Conservation (phyloP, 164 flowering plant species). For the Brasenia schreberi region DNA sequence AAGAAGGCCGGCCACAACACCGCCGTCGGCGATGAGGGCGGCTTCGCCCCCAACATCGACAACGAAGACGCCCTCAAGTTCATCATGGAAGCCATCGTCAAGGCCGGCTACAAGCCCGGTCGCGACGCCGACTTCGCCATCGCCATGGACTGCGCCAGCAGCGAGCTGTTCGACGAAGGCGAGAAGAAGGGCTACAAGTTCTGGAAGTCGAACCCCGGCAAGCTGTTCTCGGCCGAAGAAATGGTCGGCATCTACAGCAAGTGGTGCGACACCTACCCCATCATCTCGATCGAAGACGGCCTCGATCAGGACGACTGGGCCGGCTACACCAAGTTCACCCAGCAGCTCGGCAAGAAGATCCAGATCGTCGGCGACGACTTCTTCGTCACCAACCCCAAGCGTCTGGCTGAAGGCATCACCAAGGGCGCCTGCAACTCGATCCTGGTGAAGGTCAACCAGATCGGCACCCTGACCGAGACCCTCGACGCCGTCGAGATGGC, state of each 20-base stretch:
- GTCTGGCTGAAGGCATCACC: not conserved
- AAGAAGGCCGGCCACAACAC: not conserved
- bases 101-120: constrained; percentile 1
- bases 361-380: constrained; percentile 1
- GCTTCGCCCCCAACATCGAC: not conserved
- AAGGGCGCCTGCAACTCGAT: not conserved
- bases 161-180: not conserved
- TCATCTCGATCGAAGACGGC: constrained; percentile 1
- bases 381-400: not conserved
- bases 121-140: not conserved
- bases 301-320: not conserved
- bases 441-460: not conserved
- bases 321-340: not conserved
- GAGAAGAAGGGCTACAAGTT: not conserved
- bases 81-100: not conserved
- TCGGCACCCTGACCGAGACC: not conserved
- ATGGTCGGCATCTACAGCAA: not conserved
- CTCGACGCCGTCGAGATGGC: not conserved
- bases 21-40: constrained; percentile 1
- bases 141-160: not conserved
- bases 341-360: not conserved
- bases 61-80: not conserved
- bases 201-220: not conserved
- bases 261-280: not conserved
- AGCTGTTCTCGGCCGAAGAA: not conserved